A percentile compares a stretch with the other conserved stretches of the same genome.
phyloP scores from a whole-genome alignment of 2,329 filamentous ascomycete genomes.

The Aspergillaceae sp. region DNA sequence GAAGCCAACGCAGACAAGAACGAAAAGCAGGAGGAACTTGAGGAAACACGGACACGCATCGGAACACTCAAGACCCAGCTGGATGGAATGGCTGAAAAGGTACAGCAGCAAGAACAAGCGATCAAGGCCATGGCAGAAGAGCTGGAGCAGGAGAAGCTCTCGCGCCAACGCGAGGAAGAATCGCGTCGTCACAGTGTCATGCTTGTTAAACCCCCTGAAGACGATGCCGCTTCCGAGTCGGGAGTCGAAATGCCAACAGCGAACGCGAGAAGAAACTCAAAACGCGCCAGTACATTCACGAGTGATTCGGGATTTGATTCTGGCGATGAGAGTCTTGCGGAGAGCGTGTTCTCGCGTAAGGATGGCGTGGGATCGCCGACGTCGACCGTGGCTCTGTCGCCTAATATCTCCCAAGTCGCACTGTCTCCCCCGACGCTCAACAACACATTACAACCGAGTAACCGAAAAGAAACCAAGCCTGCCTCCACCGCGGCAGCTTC shows the following conservation, averaged over 20 bases:
- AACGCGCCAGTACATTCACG: slow-evolving; percentile 34
- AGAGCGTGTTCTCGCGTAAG: slow-evolving; percentile 40
- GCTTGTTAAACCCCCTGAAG: slow-evolving; percentile 22
- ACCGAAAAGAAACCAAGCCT: slow-evolving; percentile 22
- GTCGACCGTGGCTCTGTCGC: slow-evolving; percentile 30
- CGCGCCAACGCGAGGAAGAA: slow-evolving; percentile 32
- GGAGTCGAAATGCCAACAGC: slow-evolving; percentile 18
- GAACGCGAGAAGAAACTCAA: slow-evolving; percentile 24
- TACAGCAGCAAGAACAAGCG: slow-evolving; percentile 48
- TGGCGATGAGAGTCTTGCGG: slow-evolving; percentile 45
- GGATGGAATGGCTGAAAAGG: slow-evolving; percentile 50
- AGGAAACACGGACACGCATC: slow-evolving; percentile 51
- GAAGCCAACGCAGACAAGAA: slow-evolving; percentile 47
- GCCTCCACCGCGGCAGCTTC: slow-evolving; percentile 4
- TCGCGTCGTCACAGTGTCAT: slow-evolving; percentile 27
- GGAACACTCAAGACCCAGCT: slow-evolving; percentile 53
- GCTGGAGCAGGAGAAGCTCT: slow-evolving; percentile 37
- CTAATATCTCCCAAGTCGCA: slow-evolving; percentile 28
- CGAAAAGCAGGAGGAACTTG: slow-evolving; percentile 52
- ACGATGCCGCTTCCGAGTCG: slow-evolving; percentile 25
- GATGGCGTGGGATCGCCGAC: slow-evolving; percentile 26
- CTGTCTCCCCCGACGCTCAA: slow-evolving; percentile 24
- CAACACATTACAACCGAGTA: slow-evolving; percentile 20
- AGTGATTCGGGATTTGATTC: slow-evolving; percentile 54
- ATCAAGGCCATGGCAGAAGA: slow-evolving; percentile 46